Conservation (phyloP, 2,329 filamentous ascomycete genomes). For the Aspergillus sp. region DNA sequence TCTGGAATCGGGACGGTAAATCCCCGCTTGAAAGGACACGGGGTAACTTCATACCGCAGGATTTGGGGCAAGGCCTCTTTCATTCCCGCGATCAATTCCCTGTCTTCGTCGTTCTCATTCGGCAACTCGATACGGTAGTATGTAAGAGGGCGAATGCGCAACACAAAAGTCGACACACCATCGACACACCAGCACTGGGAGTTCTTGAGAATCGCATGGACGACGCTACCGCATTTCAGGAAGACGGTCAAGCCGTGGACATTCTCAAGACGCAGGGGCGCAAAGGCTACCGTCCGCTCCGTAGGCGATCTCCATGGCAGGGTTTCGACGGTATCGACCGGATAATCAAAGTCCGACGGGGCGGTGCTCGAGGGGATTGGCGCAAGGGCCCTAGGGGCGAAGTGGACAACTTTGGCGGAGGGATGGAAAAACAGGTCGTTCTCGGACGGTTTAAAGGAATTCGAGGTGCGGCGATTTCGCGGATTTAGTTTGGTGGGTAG, state of each 20-base stretch:
- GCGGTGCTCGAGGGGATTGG: constrained; percentile 44
- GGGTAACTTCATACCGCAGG: constrained; percentile 81
- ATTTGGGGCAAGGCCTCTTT: constrained; percentile 70
- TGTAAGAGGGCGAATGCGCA: constrained; percentile 77
- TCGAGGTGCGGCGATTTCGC: constrained; percentile 28
- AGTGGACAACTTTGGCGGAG: constrained; percentile 69
- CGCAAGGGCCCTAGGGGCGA: constrained; percentile 47
- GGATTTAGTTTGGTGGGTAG: constrained; percentile 36
- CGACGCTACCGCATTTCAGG: constrained; percentile 76
- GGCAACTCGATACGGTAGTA: constrained; percentile 92
- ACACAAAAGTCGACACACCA: constrained; percentile 78
- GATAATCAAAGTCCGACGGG: constrained; percentile 47
- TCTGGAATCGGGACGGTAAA: constrained; percentile 75
- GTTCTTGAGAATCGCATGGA: constrained; percentile 83
- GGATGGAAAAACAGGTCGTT: constrained; percentile 68
- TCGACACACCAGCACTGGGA: constrained; percentile 95
- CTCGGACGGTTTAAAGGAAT: constrained; percentile 30
- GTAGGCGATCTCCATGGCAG: constrained; percentile 73
- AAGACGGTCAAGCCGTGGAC: constrained; percentile 85
- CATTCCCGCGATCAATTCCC: constrained; percentile 63
- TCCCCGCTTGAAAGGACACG: constrained; percentile 77
- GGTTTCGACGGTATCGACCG: constrained; percentile 58
- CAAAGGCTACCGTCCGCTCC: constrained; percentile 80
- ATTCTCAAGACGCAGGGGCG: constrained; percentile 78
- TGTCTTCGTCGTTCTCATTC: constrained; percentile 62